phyloP scores from a whole-genome alignment of 345 rosid genomes.

The Salix koriyanagi region DNA sequence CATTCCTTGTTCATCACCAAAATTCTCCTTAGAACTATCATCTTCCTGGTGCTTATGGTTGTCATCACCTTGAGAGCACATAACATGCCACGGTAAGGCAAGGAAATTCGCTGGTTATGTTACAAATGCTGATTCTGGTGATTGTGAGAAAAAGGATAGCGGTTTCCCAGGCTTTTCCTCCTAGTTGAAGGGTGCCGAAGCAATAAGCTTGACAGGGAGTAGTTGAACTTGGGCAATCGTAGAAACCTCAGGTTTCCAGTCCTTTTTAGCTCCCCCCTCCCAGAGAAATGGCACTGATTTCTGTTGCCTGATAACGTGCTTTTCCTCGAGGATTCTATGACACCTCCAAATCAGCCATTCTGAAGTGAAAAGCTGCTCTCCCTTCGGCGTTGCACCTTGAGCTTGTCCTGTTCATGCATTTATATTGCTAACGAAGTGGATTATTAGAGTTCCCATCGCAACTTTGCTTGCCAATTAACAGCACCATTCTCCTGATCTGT shows the following conservation, averaged over 20 bases:
- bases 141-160: constrained; percentile 29
- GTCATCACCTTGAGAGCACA: constrained; percentile 16
- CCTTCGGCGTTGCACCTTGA: background rate
- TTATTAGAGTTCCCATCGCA: constrained; percentile 3
- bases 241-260: constrained; percentile 54
- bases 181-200: constrained; percentile 72
- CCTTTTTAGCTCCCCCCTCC: constrained; percentile 80
- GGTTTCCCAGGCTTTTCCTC: constrained; percentile 76
- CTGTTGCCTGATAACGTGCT: constrained; percentile 43
- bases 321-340: constrained; percentile 25
- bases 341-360: constrained; percentile 33
- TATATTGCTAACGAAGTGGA: background rate
- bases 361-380: background rate
- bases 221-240: constrained; percentile 28
- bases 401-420: background rate
- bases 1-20: constrained; percentile 3
- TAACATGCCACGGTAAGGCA: constrained; percentile 35
- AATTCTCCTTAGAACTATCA: constrained; percentile 11
- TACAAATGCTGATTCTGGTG: constrained; percentile 7
- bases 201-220: constrained; percentile 54
- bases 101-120: constrained; percentile 17
- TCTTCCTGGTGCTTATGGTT: constrained; percentile 10
- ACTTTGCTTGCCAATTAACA: constrained; percentile 3
- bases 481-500: background rate
- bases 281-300: constrained; percentile 78